phyloP scores from a whole-genome alignment of 192 early-diverging fungal species.

The Oehlia diaphana region DNA sequence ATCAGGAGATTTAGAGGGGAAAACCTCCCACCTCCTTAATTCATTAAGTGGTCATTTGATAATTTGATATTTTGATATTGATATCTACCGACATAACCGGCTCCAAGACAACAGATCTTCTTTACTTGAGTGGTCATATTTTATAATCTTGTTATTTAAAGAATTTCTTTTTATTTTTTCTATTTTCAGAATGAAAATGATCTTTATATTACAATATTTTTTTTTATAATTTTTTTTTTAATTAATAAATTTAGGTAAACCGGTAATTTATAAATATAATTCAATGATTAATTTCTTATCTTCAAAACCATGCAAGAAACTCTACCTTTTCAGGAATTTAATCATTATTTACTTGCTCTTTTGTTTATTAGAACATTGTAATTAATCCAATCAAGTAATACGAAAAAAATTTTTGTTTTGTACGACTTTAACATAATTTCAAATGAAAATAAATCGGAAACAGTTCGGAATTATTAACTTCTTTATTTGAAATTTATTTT shows the following conservation, averaged over 20 bases:
- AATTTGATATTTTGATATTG: not conserved
- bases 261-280: too few species aligned
- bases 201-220: not conserved
- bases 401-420: not conserved
- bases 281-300: too few species aligned
- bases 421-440: not conserved
- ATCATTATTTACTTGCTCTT: not conserved
- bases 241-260: too few species aligned
- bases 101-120: conserved; percentile 93
- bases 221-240: too few species aligned
- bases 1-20: too few species aligned
- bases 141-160: too few species aligned
- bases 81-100: conserved; percentile 89
- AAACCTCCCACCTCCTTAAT: too few species aligned
- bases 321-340: not conserved
- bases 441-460: not conserved
- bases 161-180: not conserved
- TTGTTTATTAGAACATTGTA: not conserved
- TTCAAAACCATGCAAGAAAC: not conserved
- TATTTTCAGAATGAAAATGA: too few species aligned
- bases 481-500: not conserved
- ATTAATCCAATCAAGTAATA: not conserved
- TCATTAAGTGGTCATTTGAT: not conserved
- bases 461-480: not conserved
- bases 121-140: conserved; percentile 33